Percentiles rank a stretch among this genome's conserved stretches.
Evolutionary conservation across 2,329 filamentous ascomycete species (phyloP).

Genomic region (Venturia effusa): DNA sequence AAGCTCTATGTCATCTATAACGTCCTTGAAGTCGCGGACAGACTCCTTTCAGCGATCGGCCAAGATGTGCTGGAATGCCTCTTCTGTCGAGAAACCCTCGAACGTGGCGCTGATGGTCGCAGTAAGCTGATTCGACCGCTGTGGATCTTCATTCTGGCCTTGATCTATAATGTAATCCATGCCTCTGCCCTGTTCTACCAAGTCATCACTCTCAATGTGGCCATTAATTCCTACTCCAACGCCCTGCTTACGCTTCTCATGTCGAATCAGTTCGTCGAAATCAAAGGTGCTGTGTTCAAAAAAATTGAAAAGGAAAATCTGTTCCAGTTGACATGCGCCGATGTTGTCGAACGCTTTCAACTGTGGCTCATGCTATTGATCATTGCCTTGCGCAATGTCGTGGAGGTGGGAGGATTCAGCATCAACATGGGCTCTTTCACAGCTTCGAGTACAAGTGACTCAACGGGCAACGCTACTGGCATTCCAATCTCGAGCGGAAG

Average conservation of each 20-base stretch:
- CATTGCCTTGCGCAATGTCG: constrained; percentile 90
- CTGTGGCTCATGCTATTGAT: constrained; percentile 96
- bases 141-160: constrained; percentile 79
- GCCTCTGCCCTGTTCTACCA: constrained; percentile 89
- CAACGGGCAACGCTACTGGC: constrained; percentile 37
- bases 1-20: constrained; percentile 99
- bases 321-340: constrained; percentile 91
- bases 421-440: constrained; percentile 24
- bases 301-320: constrained; percentile 97
- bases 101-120: constrained; percentile 74
- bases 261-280: constrained; percentile 97
- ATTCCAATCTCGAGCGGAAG: constrained; percentile 53
- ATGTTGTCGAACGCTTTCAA: constrained; percentile 94
- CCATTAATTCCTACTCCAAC: constrained; percentile 97
- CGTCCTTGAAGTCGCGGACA: constrained; percentile 74
- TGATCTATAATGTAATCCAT: constrained; percentile 81
- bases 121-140: constrained; percentile 84
- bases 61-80: constrained; percentile 95
- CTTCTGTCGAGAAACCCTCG: constrained; percentile 85
- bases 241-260: constrained; percentile 83
- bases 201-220: constrained; percentile 94
- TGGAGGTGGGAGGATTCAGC: constrained; percentile 83
- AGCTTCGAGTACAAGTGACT: constrained; percentile 18
- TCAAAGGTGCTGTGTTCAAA: constrained; percentile 97
- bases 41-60: constrained; percentile 78